Evolutionary conservation across 2,329 filamentous ascomycete species (phyloP).

Genomic region (Fusarium papillatum): DNA sequence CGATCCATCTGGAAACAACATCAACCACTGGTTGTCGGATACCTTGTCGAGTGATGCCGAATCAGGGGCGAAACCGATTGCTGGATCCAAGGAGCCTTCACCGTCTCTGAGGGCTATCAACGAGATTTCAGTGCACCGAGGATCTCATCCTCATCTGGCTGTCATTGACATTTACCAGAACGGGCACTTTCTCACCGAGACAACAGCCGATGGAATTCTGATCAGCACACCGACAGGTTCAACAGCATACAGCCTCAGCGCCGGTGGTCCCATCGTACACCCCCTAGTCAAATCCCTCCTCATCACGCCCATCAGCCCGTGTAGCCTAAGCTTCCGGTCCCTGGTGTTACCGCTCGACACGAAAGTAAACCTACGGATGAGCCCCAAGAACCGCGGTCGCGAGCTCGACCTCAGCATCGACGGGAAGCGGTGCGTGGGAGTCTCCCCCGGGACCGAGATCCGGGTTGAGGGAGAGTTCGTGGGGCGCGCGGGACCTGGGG

Average conservation of each 20-base stretch:
- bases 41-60: constrained; percentile 61
- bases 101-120: constrained; percentile 83
- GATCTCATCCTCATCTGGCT: constrained; percentile 89
- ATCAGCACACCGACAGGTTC: constrained; percentile 95
- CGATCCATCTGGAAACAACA: constrained; percentile 73
- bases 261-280: constrained; percentile 94
- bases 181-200: constrained; percentile 90
- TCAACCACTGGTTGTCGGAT: constrained; percentile 65
- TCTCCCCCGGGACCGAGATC: constrained; percentile 85
- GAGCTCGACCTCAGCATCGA: constrained; percentile 87
- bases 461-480: constrained; percentile 91
- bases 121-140: constrained; percentile 94
- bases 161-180: constrained; percentile 94
- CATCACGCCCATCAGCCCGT: constrained; percentile 93
- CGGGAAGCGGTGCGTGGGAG: constrained; percentile 76
- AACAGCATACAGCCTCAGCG: constrained; percentile 95
- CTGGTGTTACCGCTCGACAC: constrained; percentile 90
- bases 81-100: constrained; percentile 51
- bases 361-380: constrained; percentile 84
- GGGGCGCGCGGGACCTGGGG: constrained; percentile 54
- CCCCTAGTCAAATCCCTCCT: constrained; percentile 90
- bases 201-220: constrained; percentile 94
- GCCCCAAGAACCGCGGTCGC: constrained; percentile 81
- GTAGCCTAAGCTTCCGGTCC: constrained; percentile 92
- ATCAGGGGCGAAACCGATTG: constrained; percentile 50